These are phyloP conservation scores for Crithidia expoeki DNA, from an alignment of 208 protist genomes.

Conservation along the genomic window DNA sequence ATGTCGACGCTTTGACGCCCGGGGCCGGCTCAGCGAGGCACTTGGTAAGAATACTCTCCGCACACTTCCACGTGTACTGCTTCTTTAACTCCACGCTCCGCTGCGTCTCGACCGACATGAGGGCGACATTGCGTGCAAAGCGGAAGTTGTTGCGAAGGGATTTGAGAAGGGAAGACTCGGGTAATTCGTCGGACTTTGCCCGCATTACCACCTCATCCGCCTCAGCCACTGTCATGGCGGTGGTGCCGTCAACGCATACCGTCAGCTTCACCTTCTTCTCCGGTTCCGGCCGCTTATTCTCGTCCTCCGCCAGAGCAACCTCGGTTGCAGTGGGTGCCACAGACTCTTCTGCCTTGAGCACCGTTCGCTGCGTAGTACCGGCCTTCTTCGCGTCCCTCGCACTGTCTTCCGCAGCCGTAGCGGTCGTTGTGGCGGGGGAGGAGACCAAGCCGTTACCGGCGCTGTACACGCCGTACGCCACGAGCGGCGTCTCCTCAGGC, in stretches of 20 bases:
- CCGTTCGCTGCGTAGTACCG: conserved; percentile 6
- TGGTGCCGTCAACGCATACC: conserved; percentile 30
- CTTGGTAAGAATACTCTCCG: conserved; percentile 31
- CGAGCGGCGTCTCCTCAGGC: conserved; percentile 40
- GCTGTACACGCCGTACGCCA: conserved; percentile 20
- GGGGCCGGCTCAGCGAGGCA: conserved; percentile 21
- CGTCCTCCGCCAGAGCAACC: background rate
- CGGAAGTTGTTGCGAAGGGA: conserved; percentile 22
- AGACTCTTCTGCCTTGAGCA: background rate
- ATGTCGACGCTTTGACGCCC: conserved; percentile 18
- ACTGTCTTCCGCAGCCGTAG: background rate
- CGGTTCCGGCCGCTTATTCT: conserved; percentile 2
- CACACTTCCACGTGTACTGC: conserved; percentile 50
- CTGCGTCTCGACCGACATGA: conserved; percentile 54
- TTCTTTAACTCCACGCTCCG: conserved; percentile 28
- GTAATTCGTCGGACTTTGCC: conserved; percentile 4
- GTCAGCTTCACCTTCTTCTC: conserved; percentile 28
- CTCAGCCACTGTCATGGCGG: conserved; percentile 10
- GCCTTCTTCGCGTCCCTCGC: conserved; percentile 8
- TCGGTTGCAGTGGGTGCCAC: background rate
- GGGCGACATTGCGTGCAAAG: conserved; percentile 40
- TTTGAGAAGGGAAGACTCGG: conserved; percentile 36
- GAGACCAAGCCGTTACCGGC: background rate
- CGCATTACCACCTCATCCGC: conserved; percentile 38
- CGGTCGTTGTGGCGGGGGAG: background rate